Percentiles rank a stretch among this genome's conserved stretches.
These are phyloP conservation scores for Epichloe coenophiala DNA, from an alignment of 2,329 filamentous ascomycete species.

Conservation along the genomic window DNA sequence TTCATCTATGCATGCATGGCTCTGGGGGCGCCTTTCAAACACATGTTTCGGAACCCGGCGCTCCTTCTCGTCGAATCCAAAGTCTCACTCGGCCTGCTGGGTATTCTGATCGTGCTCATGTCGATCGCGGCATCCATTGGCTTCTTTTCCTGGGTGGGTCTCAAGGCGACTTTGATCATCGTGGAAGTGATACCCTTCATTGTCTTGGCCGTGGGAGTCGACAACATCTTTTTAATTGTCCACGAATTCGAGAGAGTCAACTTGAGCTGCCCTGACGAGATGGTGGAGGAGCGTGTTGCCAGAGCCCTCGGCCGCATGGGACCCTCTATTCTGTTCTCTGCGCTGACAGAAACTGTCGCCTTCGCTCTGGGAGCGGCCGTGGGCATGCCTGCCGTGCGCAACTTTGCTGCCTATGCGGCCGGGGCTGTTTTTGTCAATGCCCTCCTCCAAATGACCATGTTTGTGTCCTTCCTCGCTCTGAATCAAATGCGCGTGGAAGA, in stretches of 20 bases:
- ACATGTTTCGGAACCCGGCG: slow-evolving; percentile 69
- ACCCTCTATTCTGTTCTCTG: slow-evolving; percentile 88
- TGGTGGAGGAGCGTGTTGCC: slow-evolving; percentile 74
- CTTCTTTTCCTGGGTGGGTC: slow-evolving; percentile 77
- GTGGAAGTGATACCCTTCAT: slow-evolving; percentile 97
- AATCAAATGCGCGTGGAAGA: slow-evolving; percentile 88
- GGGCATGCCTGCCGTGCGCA: slow-evolving; percentile 93
- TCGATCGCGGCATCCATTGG: slow-evolving; percentile 93
- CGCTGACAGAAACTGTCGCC: slow-evolving; percentile 84
- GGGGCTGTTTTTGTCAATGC: slow-evolving; percentile 97
- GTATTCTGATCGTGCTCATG: slow-evolving; percentile 93
- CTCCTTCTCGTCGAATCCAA: slow-evolving; percentile 89
- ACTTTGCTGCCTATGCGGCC: slow-evolving; percentile 93
- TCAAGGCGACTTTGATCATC: slow-evolving; percentile 95
- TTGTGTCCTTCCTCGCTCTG: slow-evolving; percentile 77
- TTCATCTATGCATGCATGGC: slow-evolving; percentile 93
- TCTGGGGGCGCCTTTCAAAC: slow-evolving; percentile 69
- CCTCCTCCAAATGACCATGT: slow-evolving; percentile 92
- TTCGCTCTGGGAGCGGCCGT: slow-evolving; percentile 89
- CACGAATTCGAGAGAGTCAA: slow-evolving; percentile 97
- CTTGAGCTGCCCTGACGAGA: slow-evolving; percentile 74
- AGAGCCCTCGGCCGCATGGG: slow-evolving; percentile 91
- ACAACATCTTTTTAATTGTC: slow-evolving; percentile 98
- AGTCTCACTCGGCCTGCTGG: slow-evolving; percentile 86
- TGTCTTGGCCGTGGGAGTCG: slow-evolving; percentile 88